These are phyloP conservation scores for Rhizophlyctis rosea DNA, from an alignment of 192 early-diverging fungal genomes.

Conservation along the genomic window DNA sequence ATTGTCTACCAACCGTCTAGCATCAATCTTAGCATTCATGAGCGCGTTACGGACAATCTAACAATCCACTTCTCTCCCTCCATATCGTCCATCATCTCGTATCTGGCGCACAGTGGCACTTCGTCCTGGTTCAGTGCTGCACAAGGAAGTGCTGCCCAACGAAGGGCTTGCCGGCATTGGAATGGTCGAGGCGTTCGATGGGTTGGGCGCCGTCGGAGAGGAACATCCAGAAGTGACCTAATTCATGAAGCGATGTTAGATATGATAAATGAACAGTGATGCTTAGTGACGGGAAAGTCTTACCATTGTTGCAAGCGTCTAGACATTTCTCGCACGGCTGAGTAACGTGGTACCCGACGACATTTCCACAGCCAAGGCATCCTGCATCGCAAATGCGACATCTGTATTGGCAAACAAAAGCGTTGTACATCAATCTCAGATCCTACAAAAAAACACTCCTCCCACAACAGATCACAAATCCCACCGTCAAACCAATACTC, in stretches of 20 bases:
- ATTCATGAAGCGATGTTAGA: background rate
- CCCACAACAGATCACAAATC: background rate
- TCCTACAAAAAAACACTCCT: background rate
- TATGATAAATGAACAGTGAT: background rate
- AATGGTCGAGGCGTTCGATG: slow-evolving; percentile 30
- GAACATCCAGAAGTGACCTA: slow-evolving; percentile 58
- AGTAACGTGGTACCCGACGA: slow-evolving; percentile 59
- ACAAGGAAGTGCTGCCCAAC: slow-evolving; percentile 36
- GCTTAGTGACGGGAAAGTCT: background rate
- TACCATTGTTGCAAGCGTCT: slow-evolving; percentile 59
- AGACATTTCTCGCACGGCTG: slow-evolving; percentile 53
- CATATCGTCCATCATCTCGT: slow-evolving; percentile 73
- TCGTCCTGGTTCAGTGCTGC: slow-evolving; percentile 23
- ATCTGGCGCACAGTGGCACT: background rate
- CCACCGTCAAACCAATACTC: no score
- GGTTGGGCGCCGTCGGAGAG: slow-evolving; percentile 42
- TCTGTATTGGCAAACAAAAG: slow-evolving; percentile 8
- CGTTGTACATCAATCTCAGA: background rate
- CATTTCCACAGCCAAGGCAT: slow-evolving; percentile 56
- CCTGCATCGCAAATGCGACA: slow-evolving; percentile 55
- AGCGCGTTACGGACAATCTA: slow-evolving; percentile 90
- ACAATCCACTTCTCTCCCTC: slow-evolving; percentile 98
- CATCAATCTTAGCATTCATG: slow-evolving; percentile 96
- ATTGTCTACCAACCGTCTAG: slow-evolving; percentile 55
- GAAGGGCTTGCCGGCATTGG: slow-evolving; percentile 27